Evolutionary conservation across 2,329 filamentous ascomycete genomes (phyloP).

Genomic region (Fusarium ambrosium): DNA sequence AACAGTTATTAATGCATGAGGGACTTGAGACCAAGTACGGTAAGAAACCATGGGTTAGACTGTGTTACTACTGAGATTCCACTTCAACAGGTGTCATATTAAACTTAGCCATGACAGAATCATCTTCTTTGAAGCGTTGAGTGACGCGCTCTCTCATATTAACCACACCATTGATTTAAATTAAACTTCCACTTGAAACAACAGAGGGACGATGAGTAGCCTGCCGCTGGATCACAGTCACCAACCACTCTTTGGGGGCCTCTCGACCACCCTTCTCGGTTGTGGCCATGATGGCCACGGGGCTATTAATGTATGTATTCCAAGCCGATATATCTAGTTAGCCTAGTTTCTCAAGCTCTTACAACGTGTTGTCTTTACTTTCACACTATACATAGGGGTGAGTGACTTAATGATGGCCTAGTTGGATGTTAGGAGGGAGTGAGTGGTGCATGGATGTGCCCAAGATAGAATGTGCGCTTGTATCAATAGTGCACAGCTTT

Average conservation of each 20-base stretch:
- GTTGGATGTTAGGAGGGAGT: not conserved
- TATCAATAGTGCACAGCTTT: not conserved
- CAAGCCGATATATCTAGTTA: not conserved
- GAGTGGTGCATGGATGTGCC: not conserved
- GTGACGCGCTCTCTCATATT: not conserved
- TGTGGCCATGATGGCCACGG: not conserved
- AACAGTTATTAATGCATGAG: not conserved
- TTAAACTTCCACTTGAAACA: not conserved
- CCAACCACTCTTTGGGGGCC: not conserved
- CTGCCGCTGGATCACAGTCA: not conserved
- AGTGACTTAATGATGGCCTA: not conserved
- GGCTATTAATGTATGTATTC: not conserved
- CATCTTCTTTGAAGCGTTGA: not conserved
- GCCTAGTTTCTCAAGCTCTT: not conserved
- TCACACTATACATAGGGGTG: not conserved
- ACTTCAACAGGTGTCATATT: not conserved
- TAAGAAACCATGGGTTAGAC: not conserved
- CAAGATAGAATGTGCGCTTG: not conserved
- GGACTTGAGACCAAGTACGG: not conserved
- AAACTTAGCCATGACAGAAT: not conserved
- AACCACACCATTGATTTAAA: not conserved
- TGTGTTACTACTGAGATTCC: not conserved
- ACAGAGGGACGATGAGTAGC: not conserved
- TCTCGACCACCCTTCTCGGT: not conserved
- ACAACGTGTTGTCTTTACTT: not conserved